Percentiles rank a stretch among this genome's conserved stretches.
Evolutionary conservation across 2,329 filamentous ascomycete genomes (phyloP).

Genomic region (Penicillium sp.): DNA sequence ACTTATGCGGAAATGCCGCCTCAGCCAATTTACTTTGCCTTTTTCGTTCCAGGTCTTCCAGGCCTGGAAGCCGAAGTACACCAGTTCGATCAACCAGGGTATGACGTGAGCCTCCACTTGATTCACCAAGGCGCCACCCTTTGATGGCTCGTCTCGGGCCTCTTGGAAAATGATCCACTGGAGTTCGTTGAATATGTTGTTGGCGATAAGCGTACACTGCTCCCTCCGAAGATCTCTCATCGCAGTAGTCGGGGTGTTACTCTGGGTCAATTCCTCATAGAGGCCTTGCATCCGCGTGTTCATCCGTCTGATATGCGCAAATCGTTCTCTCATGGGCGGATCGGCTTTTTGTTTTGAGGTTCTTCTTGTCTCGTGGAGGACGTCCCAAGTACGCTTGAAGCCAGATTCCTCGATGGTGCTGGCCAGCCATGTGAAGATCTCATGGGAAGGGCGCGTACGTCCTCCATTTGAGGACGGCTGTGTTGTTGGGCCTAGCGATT

Average conservation of each 20-base stretch:
- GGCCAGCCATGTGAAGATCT: conserved; percentile 5
- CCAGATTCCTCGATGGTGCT: conserved; percentile 2
- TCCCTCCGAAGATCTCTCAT: not conserved
- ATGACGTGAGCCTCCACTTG: conserved; percentile 20
- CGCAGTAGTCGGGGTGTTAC: not conserved
- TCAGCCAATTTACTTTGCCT: not conserved
- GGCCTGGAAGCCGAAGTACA: conserved; percentile 11
- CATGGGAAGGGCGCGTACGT: not conserved
- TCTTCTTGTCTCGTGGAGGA: not conserved
- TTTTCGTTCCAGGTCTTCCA: conserved; percentile 1
- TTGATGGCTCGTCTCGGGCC: conserved; percentile 3
- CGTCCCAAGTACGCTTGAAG: conserved; percentile 6
- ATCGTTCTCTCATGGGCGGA: not conserved
- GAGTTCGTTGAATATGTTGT: conserved; percentile 4
- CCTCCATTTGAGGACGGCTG: not conserved
- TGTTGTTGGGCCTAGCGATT: not conserved
- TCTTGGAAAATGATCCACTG: conserved; percentile 10
- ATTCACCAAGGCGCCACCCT: conserved; percentile 8
- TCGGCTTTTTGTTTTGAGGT: not conserved
- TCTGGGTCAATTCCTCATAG: not conserved
- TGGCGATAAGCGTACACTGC: conserved; percentile 3
- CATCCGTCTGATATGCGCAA: conserved; percentile 1
- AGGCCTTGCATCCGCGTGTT: not conserved
- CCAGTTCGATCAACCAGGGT: conserved; percentile 13
- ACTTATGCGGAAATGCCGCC: conserved; percentile 2